Evolutionary conservation across 75 land plant genomes (phyloP).

Genomic region (Picea glauca): DNA sequence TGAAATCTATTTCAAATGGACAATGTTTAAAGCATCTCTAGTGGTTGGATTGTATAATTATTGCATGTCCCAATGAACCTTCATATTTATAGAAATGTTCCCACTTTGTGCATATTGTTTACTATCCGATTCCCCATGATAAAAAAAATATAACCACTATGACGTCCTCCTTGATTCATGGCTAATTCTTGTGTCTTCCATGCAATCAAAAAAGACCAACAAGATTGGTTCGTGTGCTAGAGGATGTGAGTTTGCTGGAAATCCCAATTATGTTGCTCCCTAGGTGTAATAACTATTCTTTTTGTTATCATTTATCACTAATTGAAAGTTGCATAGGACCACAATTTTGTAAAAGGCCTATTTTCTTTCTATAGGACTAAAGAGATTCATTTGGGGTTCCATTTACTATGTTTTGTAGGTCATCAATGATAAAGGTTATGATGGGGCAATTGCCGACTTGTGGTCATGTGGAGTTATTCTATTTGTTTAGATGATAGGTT

Average conservation of each 20-base stretch:
- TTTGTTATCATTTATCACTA: not conserved
- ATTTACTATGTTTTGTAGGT: slow-evolving; percentile 30
- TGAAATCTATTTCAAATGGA: not conserved
- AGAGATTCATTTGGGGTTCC: not conserved
- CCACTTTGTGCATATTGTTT: not conserved
- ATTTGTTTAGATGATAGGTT: slow-evolving; percentile 79
- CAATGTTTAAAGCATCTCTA: not conserved
- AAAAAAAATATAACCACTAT: not conserved
- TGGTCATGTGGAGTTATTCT: slow-evolving; percentile 92
- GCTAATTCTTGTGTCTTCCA: not conserved
- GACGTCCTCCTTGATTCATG: not conserved
- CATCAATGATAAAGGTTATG: slow-evolving; percentile 77
- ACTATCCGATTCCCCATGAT: not conserved
- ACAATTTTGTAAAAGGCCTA: not conserved
- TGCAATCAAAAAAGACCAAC: not conserved
- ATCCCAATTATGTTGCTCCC: too few species aligned
- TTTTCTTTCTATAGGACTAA: not conserved
- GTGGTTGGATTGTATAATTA: not conserved
- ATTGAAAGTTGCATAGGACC: not conserved
- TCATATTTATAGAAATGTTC: not conserved
- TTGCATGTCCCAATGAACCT: not conserved
- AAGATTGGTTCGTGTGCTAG: not conserved
- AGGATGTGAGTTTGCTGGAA: too few species aligned
- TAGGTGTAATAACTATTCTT: not conserved
- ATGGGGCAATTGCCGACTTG: slow-evolving; percentile 74